Conservation (phyloP, 2,329 filamentous ascomycete species). For the Immersiporthe knoxdaviesiana region DNA sequence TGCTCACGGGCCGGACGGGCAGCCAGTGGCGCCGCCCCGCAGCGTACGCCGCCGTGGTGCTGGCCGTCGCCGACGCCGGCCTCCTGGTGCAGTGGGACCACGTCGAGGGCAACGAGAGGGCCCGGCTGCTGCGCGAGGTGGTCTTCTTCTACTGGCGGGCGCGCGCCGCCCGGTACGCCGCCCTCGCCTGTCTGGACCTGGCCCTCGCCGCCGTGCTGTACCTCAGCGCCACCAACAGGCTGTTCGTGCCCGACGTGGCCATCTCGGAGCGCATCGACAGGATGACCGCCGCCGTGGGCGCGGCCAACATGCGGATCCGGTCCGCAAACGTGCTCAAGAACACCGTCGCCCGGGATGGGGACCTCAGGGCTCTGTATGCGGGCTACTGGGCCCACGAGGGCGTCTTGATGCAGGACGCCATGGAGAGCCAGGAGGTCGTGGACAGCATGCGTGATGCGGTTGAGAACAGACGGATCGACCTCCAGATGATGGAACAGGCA, state of each 20-base stretch:
- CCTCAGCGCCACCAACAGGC: slow-evolving; percentile 77
- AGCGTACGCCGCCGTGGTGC: slow-evolving; percentile 61
- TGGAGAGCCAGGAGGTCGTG: slow-evolving; percentile 78
- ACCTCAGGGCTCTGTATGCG: slow-evolving; percentile 66
- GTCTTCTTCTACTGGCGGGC: slow-evolving; percentile 75
- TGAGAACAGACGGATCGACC: slow-evolving; percentile 61
- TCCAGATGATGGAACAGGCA: slow-evolving; percentile 62
- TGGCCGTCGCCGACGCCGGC: slow-evolving; percentile 70
- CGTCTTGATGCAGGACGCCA: slow-evolving; percentile 69
- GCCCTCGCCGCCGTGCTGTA: slow-evolving; percentile 69
- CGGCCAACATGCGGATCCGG: slow-evolving; percentile 67
- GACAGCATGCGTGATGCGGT: slow-evolving; percentile 72
- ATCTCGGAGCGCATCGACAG: slow-evolving; percentile 69
- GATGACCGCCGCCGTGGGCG: slow-evolving; percentile 59
- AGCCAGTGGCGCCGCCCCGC: slow-evolving; percentile 71
- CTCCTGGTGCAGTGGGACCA: slow-evolving; percentile 67
- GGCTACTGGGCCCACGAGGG: slow-evolving; percentile 84
- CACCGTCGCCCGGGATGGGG: slow-evolving; percentile 73
- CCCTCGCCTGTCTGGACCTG: slow-evolving; percentile 67
- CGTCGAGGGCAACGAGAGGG: slow-evolving; percentile 61
- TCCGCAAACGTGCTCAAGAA: slow-evolving; percentile 79
- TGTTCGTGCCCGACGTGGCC: slow-evolving; percentile 66
- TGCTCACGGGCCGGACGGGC: slow-evolving; percentile 66
- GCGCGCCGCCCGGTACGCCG: slow-evolving; percentile 63
- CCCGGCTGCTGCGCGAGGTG: slow-evolving; percentile 64